phyloP scores from a whole-genome alignment of 1,139 yeast genomes.

The Scheffersomyces illinoinensis region DNA sequence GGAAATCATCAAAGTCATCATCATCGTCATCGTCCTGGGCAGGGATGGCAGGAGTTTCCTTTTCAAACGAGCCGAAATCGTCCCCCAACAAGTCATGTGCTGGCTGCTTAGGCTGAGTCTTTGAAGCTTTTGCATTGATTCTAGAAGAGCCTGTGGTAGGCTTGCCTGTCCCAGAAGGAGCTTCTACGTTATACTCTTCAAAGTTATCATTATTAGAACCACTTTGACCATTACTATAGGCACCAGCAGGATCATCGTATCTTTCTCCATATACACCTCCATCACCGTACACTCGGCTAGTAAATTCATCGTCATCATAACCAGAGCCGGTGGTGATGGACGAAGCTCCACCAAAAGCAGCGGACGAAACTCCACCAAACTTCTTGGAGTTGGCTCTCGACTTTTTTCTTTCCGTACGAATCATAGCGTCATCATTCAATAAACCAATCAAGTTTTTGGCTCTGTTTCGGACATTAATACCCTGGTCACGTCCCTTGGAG shows the following conservation, averaged over 20 bases:
- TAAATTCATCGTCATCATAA: conserved; percentile 53
- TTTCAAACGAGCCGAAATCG: conserved; percentile 31
- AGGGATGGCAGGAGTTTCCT: conserved; percentile 18
- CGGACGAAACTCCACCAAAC: conserved; percentile 67
- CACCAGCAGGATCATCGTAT: conserved; percentile 57
- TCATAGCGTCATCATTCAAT: conserved; percentile 72
- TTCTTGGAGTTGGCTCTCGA: conserved; percentile 83
- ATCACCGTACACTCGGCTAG: conserved; percentile 70
- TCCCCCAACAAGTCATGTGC: conserved; percentile 53
- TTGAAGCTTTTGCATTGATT: conserved; percentile 37
- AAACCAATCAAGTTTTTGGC: conserved; percentile 74
- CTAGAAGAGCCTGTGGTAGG: conserved; percentile 47
- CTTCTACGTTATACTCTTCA: conserved; percentile 70
- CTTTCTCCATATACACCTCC: conserved; percentile 79
- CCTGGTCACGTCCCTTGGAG: conserved; percentile 94
- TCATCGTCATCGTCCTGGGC: conserved; percentile 58
- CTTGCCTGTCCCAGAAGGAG: conserved; percentile 25
- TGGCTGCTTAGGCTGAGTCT: conserved; percentile 24
- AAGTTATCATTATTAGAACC: conserved; percentile 46
- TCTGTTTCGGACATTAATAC: conserved; percentile 90
- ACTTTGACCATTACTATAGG: conserved; percentile 38
- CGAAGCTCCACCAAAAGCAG: conserved; percentile 52
- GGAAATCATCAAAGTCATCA: conserved; percentile 95
- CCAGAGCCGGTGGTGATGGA: conserved; percentile 40
- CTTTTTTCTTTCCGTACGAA: conserved; percentile 84